Conservation (phyloP, 2,329 filamentous ascomycete species). For the Apiospora saccharicola region DNA sequence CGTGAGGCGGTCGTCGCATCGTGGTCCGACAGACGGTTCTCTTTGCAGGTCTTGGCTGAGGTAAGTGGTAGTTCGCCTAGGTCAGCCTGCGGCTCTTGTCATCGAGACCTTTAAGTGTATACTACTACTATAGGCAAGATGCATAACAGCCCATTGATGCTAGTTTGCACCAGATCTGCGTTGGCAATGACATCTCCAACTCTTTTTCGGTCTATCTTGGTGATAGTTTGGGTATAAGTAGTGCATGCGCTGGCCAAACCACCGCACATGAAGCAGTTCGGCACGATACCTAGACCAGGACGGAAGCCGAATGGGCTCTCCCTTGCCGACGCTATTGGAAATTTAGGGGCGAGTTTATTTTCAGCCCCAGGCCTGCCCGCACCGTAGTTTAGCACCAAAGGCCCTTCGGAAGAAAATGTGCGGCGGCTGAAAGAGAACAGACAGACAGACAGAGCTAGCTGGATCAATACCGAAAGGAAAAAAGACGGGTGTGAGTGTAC, state of each 20-base stretch:
- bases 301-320: neutral
- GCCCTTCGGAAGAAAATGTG: neutral
- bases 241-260: neutral
- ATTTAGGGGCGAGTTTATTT: neutral
- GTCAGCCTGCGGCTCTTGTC: neutral
- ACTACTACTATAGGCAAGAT: neutral
- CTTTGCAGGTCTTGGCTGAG: neutral
- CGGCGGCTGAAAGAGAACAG: neutral
- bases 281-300: neutral
- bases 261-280: neutral
- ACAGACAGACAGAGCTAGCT: no score
- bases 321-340: constrained; percentile 10
- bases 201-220: neutral
- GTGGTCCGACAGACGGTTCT: constrained; percentile 9
- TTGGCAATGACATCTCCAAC: neutral
- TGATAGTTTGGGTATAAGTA: neutral
- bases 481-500: neutral
- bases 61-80: neutral
- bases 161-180: neutral
- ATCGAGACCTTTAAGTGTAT: neutral
- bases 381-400: neutral
- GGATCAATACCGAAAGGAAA: neutral
- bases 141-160: neutral
- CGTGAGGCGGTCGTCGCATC: neutral
- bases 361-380: neutral